phyloP scores from a whole-genome alignment of 1,139 yeast genomes.

The Scheffersomyces insectosa region DNA sequence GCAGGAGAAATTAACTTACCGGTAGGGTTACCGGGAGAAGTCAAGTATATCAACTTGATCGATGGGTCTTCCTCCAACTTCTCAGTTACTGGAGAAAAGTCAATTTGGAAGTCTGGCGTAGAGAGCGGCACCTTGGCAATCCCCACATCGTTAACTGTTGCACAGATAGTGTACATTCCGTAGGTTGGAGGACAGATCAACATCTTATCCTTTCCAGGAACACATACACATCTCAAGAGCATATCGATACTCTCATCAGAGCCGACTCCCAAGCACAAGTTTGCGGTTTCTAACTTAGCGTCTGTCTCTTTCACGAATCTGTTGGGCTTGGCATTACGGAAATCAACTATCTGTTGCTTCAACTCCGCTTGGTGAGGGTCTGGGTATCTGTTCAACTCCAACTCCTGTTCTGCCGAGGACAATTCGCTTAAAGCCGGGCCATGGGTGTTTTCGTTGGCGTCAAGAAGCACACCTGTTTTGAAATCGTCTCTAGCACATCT shows the following conservation, averaged over 20 bases:
- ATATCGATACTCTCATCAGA: constrained; percentile 96
- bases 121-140: constrained; percentile 67
- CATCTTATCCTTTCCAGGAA: constrained; percentile 80
- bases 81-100: constrained; percentile 55
- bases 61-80: constrained; percentile 54
- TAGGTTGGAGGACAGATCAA: constrained; percentile 93
- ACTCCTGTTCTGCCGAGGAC: constrained; percentile 23
- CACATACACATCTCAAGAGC: constrained; percentile 79
- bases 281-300: constrained; percentile 53
- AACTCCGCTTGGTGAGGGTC: constrained; percentile 92
- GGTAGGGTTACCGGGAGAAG: constrained; percentile 99
- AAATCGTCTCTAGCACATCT: constrained; percentile 84
- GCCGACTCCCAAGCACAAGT: constrained; percentile 92
- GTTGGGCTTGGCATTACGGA: constrained; percentile 59
- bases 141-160: constrained; percentile 83
- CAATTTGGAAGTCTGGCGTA: constrained; percentile 64
- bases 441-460: constrained; percentile 94
- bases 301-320: constrained; percentile 15
- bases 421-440: constrained; percentile 68
- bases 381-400: constrained; percentile 85
- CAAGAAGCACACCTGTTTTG: constrained; percentile 79
- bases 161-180: constrained; percentile 94
- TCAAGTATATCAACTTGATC: constrained; percentile 76
- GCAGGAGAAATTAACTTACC: constrained; percentile 59
- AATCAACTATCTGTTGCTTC: constrained; percentile 68